Evolutionary conservation across 805 yeast genomes (phyloP).

Genomic region (Saturnispora zaruensis): DNA sequence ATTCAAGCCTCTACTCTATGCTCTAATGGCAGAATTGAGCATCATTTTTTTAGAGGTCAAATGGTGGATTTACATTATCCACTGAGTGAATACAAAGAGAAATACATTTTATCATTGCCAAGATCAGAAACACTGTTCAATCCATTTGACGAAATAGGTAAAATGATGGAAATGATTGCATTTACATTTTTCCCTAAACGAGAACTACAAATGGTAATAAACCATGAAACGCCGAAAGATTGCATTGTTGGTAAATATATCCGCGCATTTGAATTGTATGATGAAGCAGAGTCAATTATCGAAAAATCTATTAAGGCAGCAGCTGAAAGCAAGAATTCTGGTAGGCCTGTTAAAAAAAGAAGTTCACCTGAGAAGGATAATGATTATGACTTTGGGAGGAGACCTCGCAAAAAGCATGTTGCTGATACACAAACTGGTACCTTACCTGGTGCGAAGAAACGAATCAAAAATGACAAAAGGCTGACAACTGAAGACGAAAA

Average conservation of each 20-base stretch:
- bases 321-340: not conserved
- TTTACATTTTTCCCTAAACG: conserved; percentile 33
- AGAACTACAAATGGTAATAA: conserved; percentile 26
- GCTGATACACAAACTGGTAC: not conserved
- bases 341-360: not conserved
- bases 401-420: not conserved
- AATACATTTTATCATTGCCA: conserved; percentile 40
- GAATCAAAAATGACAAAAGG: not conserved
- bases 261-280: conserved; percentile 25
- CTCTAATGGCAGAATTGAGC: conserved; percentile 17
- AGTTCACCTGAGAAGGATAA: not conserved
- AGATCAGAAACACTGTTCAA: conserved; percentile 48
- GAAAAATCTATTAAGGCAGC: conserved; percentile 2
- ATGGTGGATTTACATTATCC: conserved; percentile 27
- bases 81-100: conserved; percentile 42
- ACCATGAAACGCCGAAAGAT: conserved; percentile 28
- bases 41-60: conserved; percentile 21
- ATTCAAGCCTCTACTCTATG: conserved; percentile 5
- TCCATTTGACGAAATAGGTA: conserved; percentile 56
- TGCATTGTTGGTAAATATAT: conserved; percentile 35
- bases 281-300: conserved; percentile 24
- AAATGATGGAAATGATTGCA: conserved; percentile 37
- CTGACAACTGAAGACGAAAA: not conserved
- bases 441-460: not conserved
- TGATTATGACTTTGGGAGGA: not conserved